Evolutionary conservation across 306 rosid genomes (phyloP), one percentile per base, ranked within the genome.

Genomic region (Quercus mongolica): DNA sequence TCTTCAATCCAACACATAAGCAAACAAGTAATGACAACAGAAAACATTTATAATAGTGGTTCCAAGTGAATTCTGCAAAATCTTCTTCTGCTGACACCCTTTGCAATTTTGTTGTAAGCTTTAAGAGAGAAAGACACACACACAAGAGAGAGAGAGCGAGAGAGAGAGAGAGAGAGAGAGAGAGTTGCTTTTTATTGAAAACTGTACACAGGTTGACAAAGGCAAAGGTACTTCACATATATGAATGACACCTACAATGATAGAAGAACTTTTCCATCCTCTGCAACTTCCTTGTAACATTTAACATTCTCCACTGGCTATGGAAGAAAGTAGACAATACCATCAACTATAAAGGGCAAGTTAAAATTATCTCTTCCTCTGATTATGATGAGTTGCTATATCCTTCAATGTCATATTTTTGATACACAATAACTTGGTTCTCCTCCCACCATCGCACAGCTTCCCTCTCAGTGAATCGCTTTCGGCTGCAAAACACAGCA

Each of bases 371-470:
- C 86, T 81, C 85, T 78, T 81, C 83, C 83, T 78, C 72, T 78
- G 83, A 44, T 73, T 76, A 74, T 89, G 79, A 74, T 55, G 79
- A 80, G 85, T 88, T 78, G 23, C 57, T 73, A 77, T 89, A 93
- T 74, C 91, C 97, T 41, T 88, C 94, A 71, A 93, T 78, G 38
- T 79, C 88, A 80, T 88, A 93, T 81, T 89, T 91, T 52, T 71
- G 86, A 80, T 84, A 87, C 65, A 91, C 92, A 64, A 35, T 79
- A 25, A 28, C 80, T 86, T 94, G 91, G 85, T 94, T 94, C 86
- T 80, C 89, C 82, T 89, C 98, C 98, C 97, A 94, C 98, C 98
- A 94, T n/a, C 25, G 71, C 78, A 82, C 92, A 0, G 97, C 98
- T 79, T 91, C 95, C 82, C 78, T 87, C 79, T 89, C 90, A 0